A percentile compares a stretch with the other conserved stretches of the same genome.
These are phyloP conservation scores for Pyrenopolyporus hunteri DNA, from an alignment of 495 filamentous ascomycete genomes.

Conservation along the genomic window DNA sequence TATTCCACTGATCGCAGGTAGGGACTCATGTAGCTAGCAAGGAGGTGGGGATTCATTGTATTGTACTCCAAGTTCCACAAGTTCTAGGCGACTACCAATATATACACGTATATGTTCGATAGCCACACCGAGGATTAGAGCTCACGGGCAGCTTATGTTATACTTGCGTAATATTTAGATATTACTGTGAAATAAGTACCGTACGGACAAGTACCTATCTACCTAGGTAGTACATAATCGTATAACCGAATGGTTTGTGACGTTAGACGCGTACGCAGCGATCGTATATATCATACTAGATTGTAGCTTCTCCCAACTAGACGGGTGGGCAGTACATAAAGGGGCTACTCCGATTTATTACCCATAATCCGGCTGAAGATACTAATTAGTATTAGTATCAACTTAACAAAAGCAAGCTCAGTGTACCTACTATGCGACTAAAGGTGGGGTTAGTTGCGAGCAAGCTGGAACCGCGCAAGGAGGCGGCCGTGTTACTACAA, in stretches of 20 bases:
- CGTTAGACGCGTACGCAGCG: no score
- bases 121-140: no score
- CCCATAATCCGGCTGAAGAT: constrained; percentile 20
- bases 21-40: no score
- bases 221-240: not conserved
- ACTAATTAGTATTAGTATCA: constrained; percentile 1
- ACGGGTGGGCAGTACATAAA: no score
- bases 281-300: no score
- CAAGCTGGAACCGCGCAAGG: not conserved
- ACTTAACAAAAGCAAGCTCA: not conserved
- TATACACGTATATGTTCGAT: no score
- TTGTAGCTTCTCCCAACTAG: no score
- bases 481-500: constrained; percentile 4
- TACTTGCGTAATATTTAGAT: constrained; percentile 13
- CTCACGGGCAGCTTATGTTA: constrained; percentile 21
- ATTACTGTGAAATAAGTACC: not conserved
- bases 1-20: no score
- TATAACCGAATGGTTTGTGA: no score
- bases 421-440: not conserved
- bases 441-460: constrained; percentile 10
- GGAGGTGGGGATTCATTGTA: no score
- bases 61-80: no score
- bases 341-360: not conserved
- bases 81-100: not conserved
- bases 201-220: not conserved